phyloP scores from a whole-genome alignment of 306 rosid genomes.

The Prunus dulcis region DNA sequence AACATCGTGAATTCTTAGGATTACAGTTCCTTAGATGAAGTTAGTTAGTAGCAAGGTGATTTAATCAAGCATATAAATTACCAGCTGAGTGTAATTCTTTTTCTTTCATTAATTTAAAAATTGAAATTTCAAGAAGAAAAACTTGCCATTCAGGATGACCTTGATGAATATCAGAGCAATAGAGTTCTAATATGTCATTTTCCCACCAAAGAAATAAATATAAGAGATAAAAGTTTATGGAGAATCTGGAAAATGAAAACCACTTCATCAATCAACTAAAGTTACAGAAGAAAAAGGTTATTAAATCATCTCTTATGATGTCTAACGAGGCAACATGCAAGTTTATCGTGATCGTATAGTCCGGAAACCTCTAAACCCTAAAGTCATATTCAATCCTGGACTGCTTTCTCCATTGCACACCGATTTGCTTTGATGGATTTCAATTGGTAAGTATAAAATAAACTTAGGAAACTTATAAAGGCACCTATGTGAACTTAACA shows the following conservation, averaged over 20 bases:
- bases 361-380: background rate
- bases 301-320: background rate
- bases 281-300: background rate
- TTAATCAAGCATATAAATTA: background rate
- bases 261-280: background rate
- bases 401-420: no score
- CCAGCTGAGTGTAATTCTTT: background rate
- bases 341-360: background rate
- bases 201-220: background rate
- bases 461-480: no score
- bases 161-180: background rate
- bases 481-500: no score
- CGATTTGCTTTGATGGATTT: no score
- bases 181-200: background rate
- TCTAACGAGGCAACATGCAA: background rate
- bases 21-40: slow-evolving; percentile 16
- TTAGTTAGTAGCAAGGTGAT: background rate
- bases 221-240: background rate
- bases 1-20: slow-evolving; percentile 26
- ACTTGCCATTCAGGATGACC: background rate
- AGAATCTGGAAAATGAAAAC: background rate
- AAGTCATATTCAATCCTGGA: no score
- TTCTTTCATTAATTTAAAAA: background rate
- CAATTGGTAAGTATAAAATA: no score
- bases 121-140: background rate